phyloP scores from a whole-genome alignment of 306 rosid species.

The Corylus heterophylla region DNA sequence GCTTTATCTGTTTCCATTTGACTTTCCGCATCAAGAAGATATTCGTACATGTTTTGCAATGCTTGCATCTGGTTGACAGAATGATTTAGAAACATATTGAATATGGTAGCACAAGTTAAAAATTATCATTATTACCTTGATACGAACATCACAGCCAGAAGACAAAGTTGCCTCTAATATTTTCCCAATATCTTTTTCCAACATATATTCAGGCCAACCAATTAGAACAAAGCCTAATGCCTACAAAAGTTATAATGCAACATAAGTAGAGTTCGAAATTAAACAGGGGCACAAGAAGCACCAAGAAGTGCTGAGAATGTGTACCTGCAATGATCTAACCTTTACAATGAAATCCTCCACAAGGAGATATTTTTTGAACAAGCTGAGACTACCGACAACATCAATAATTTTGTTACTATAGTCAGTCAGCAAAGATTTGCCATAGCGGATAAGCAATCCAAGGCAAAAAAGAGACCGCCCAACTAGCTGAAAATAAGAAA shows the following conservation, averaged over 20 bases:
- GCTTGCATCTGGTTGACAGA: slow-evolving; percentile 79
- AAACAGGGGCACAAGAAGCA: slow-evolving; percentile 13
- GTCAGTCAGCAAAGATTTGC: slow-evolving; percentile 59
- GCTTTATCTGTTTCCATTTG: slow-evolving; percentile 69
- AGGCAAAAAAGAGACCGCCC: slow-evolving; percentile 95
- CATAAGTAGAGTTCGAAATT: slow-evolving; percentile 30
- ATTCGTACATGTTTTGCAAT: slow-evolving; percentile 85
- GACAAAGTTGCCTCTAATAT: slow-evolving; percentile 66
- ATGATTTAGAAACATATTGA: slow-evolving; percentile 34
- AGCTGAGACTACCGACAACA: slow-evolving; percentile 53
- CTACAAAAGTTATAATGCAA: slow-evolving; percentile 51
- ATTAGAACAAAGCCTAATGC: slow-evolving; percentile 89
- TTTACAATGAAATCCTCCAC: slow-evolving; percentile 66
- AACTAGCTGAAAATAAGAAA: slow-evolving; percentile 56
- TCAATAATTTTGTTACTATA: slow-evolving; percentile 52
- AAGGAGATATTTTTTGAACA: slow-evolving; percentile 70
- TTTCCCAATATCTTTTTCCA: slow-evolving; percentile 82
- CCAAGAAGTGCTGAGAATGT: slow-evolving; percentile 17
- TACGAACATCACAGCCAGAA: slow-evolving; percentile 65
- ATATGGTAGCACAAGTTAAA: slow-evolving; percentile 12
- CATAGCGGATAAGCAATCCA: slow-evolving; percentile 91
- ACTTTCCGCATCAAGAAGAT: slow-evolving; percentile 93
- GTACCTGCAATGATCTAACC: slow-evolving; percentile 90
- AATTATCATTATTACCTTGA: slow-evolving; percentile 59
- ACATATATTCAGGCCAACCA: slow-evolving; percentile 94